Base-by-base conservation (phyloP, 2,329 filamentous ascomycete genomes). In the Microascus cirrosus region DNA sequence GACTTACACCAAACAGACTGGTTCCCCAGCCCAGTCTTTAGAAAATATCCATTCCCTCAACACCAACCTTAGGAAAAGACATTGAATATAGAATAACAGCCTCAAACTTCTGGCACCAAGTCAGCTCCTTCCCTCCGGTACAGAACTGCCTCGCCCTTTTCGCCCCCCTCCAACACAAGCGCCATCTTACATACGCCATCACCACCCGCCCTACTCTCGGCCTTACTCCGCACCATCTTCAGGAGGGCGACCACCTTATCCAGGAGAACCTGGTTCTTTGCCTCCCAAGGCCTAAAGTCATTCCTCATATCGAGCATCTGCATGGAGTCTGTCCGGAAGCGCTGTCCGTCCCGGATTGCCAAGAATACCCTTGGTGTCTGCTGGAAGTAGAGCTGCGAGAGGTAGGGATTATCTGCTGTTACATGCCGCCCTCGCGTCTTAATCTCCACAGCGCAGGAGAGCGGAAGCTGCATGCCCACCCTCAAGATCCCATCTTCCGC, bases 351-450 rank as follows among this genome's bases (percentile, higher is more conserved):
- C n/a, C 36, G 28, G 28, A 52, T 42, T 8, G 45, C 55, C 7
- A 57, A 28, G 55, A 57, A 57, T 5, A 57, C 25, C 2, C 48
- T 28, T 10, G 25, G 34, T 3, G 32, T 39, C 42, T 34, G 55
- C 55, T 57, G 55, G 45, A 57, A 57, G 45, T 57, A 57, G n/a
- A 57, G 55, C 55, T 57, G 55, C 11, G 25, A 18, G 25, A 52
- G 34, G 45, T 51, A 57, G 35, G 32, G 39, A 5, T 18, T 13
- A 2, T 39, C 36, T 13, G 50, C 12, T 13, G 36, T 22, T 24
- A 20, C 32, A 5, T 57, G 5, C 32, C 12, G 18, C 45, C 36
- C 18, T 20, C 45, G 55, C 18, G 55, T 57, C 55, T 57, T 57
- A 45, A 57, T 57, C 28, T 57, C 55, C 25, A 57, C 32, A n/a